Percentiles rank a stretch among this genome's conserved stretches.
phyloP scores from a whole-genome alignment of 2,329 filamentous ascomycete genomes.

The Fusarium sp. region DNA sequence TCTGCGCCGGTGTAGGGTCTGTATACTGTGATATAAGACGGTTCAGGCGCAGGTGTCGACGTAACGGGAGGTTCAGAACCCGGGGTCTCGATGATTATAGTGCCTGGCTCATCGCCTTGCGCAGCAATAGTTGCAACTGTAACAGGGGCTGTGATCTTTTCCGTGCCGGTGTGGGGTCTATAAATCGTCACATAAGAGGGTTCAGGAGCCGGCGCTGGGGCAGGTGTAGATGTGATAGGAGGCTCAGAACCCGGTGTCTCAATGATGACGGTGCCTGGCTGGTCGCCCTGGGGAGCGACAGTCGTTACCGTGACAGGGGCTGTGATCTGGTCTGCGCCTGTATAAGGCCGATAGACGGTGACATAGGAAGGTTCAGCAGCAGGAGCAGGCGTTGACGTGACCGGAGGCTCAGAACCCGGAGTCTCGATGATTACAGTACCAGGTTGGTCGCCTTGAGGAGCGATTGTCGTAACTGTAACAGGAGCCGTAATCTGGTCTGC shows the following conservation, averaged over 20 bases:
- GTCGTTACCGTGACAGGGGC: constrained; percentile 14
- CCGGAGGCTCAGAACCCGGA: constrained; percentile 7
- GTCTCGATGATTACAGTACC: constrained; percentile 20
- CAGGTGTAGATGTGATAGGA: neutral
- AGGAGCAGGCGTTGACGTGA: neutral
- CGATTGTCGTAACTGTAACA: constrained; percentile 10
- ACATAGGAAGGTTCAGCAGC: constrained; percentile 1
- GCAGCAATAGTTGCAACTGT: constrained; percentile 20
- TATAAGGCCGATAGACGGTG: constrained; percentile 15
- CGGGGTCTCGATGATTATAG: constrained; percentile 22
- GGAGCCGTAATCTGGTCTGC: constrained; percentile 2
- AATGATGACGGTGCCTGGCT: constrained; percentile 27
- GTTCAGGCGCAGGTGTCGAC: neutral
- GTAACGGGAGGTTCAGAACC: neutral
- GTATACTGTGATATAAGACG: constrained; percentile 17
- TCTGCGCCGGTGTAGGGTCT: constrained; percentile 7
- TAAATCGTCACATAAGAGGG: constrained; percentile 18
- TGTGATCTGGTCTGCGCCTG: constrained; percentile 9
- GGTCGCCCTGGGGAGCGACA: constrained; percentile 8
- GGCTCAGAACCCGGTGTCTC: constrained; percentile 13
- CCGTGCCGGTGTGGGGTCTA: constrained; percentile 4
- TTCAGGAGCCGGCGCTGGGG: neutral
- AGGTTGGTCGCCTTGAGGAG: constrained; percentile 7
- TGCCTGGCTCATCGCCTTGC: constrained; percentile 18
- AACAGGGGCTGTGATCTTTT: constrained; percentile 6